Base-by-base conservation (phyloP, 306 rosid genomes). In the Luffa aegyptiaca region DNA sequence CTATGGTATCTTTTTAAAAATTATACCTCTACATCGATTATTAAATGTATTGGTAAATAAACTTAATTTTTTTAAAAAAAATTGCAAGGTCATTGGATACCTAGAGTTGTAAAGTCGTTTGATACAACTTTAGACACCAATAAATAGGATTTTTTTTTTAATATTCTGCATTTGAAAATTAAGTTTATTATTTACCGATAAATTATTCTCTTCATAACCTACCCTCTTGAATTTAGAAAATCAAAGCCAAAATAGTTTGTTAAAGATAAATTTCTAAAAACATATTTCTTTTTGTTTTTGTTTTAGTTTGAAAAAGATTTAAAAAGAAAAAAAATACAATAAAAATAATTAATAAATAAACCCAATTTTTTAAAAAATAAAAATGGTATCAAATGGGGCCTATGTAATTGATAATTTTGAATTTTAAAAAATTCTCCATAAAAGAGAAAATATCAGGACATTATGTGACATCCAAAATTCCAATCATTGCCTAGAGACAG, bases 401-500 rank as follows among this genome's bases (percentile, higher is more conserved):
- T 4, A 44, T 44, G 51, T 46, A 46, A 46, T 46, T 9, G 3
- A 46, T 18, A 55, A 55, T 26, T 55, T 17, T 53, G 20, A 53
- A 1, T 5, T 53, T 4, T 55, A 2, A 55, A 18, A 55, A 18
- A 55, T 2, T 55, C 10, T 55, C 61, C 11, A 55, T 55, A 55
- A 58, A 58, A 58, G 41, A 18, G 6, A 12, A 63, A 33, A 31
- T 12, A 63, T 33, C 0, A 39, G 1, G 37, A 69, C 36, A 45
- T 71, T 71, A 44, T 21, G 57, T 71, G 57, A 45, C 12, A 11
- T 71, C 76, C 57, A 71, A 71, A 71, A 12, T 21, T 46, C 56
- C 76, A 45, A 71, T 46, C 76, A 71, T 71, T 71, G 74, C 51
- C n/a, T n/a, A 18, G 26, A 8, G 39, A 71, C 76, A 45, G n/a